A percentile compares a stretch with the other conserved stretches of the same genome.
Evolutionary conservation across 1,284 basidiomycete species (phyloP).

Genomic region (Puccinia novopanici): DNA sequence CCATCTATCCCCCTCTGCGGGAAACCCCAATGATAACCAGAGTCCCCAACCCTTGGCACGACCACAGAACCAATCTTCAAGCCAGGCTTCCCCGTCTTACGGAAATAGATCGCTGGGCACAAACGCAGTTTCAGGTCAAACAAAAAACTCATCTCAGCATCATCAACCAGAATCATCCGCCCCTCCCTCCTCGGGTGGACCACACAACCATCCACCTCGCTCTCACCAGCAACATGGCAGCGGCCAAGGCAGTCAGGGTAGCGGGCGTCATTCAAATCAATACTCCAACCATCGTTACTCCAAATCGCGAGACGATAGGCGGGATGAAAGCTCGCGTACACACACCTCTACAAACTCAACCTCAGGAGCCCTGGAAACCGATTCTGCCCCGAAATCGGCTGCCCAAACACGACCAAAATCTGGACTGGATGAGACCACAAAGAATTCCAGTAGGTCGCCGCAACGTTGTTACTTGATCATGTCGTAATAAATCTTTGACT

Average conservation of each 20-base stretch:
- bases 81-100: conserved; percentile 20
- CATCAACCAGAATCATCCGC: conserved; percentile 5
- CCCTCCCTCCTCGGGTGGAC: neutral
- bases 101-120: neutral
- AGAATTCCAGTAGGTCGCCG: conserved; percentile 18
- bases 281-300: conserved; percentile 20
- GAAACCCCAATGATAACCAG: conserved; percentile 18
- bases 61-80: conserved; percentile 31
- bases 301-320: conserved; percentile 24
- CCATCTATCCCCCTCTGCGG: conserved; percentile 21
- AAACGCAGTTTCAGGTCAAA: neutral
- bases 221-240: conserved; percentile 24
- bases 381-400: conserved; percentile 8
- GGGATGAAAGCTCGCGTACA: conserved; percentile 5
- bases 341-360: neutral
- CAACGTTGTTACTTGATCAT: neutral
- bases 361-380: conserved; percentile 1
- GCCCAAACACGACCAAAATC: conserved; percentile 7
- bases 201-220: neutral
- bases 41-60: conserved; percentile 7
- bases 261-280: conserved; percentile 5
- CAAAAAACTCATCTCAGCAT: conserved; percentile 18
- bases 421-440: neutral
- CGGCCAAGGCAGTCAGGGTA: conserved; percentile 3
- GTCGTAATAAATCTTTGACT: conserved; percentile 5